These are phyloP conservation scores for Phaeosphaeria sp. DNA, from an alignment of 2,329 filamentous ascomycete genomes.

Conservation along the genomic window DNA sequence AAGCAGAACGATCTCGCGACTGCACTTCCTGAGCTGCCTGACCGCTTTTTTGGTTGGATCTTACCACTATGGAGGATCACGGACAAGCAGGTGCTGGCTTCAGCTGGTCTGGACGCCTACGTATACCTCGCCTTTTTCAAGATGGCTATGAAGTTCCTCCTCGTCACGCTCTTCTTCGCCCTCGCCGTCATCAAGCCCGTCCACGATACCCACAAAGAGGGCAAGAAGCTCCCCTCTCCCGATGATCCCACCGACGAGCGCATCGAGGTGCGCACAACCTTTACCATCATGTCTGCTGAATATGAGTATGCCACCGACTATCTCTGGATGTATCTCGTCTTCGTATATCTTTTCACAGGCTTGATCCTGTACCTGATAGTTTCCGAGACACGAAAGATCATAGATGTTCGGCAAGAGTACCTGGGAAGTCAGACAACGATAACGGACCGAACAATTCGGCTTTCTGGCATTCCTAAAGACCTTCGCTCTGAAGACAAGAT, in stretches of 20 bases:
- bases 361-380: conserved; percentile 85
- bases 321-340: conserved; percentile 92
- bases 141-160: conserved; percentile 86
- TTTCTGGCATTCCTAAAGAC: conserved; percentile 85
- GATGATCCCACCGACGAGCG: conserved; percentile 17
- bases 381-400: conserved; percentile 82
- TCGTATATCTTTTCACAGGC: conserved; percentile 89
- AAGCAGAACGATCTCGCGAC: conserved; percentile 71
- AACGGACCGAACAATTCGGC: conserved; percentile 89
- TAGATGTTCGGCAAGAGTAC: conserved; percentile 86
- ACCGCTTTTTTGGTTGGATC: conserved; percentile 93
- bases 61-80: conserved; percentile 82
- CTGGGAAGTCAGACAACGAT: conserved; percentile 93
- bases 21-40: conserved; percentile 77
- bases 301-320: conserved; percentile 63
- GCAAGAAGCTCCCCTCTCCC: conserved; percentile 36
- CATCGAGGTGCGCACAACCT: conserved; percentile 29
- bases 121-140: conserved; percentile 97
- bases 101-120: conserved; percentile 92
- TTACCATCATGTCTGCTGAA: conserved; percentile 31
- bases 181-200: conserved; percentile 83
- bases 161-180: conserved; percentile 81
- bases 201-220: conserved; percentile 68
- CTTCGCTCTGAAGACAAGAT: conserved; percentile 83
- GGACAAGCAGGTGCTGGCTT: conserved; percentile 87